Conservation (phyloP, 2,329 filamentous ascomycete genomes). For the Aspergillus amoenus region DNA sequence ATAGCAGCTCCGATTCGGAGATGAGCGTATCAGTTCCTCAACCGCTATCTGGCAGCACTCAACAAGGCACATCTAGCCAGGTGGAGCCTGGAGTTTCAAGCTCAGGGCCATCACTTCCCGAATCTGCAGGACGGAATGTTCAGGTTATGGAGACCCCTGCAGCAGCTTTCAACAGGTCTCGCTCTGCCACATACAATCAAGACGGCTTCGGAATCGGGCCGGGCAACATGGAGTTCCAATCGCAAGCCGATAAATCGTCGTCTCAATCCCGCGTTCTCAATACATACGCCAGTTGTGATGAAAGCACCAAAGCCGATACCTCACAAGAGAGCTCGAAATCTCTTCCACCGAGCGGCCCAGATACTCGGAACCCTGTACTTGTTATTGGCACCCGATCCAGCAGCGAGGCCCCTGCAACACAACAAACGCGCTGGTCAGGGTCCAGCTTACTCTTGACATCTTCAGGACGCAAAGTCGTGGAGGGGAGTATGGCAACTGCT, state of each 20-base stretch:
- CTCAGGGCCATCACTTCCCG: slow-evolving; percentile 23
- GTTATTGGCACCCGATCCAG: slow-evolving; percentile 25
- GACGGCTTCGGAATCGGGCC: background rate
- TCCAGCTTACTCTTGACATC: slow-evolving; percentile 25
- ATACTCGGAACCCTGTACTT: slow-evolving; percentile 10
- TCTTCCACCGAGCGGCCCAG: slow-evolving; percentile 7
- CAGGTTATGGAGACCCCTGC: slow-evolving; percentile 36
- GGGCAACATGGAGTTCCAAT: slow-evolving; percentile 14
- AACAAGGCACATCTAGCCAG: slow-evolving; percentile 24
- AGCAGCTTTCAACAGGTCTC: slow-evolving; percentile 11
- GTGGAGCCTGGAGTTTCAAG: slow-evolving; percentile 22
- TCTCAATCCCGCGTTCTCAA: slow-evolving; percentile 36
- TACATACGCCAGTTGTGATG: slow-evolving; percentile 30
- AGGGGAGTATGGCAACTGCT: slow-evolving; percentile 12
- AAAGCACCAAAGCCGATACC: slow-evolving; percentile 13
- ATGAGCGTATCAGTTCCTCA: slow-evolving; percentile 38
- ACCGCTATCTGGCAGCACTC: slow-evolving; percentile 26
- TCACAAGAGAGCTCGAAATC: slow-evolving; percentile 19
- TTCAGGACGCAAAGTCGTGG: slow-evolving; percentile 20
- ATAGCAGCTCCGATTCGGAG: slow-evolving; percentile 33
- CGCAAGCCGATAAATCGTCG: slow-evolving; percentile 27
- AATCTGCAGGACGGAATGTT: slow-evolving; percentile 18
- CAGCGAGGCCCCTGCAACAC: slow-evolving; percentile 16
- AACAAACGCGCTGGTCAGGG: slow-evolving; percentile 17
- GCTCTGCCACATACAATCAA: background rate